Evolutionary conservation across 306 rosid species (phyloP).

Genomic region (Castanea sativa): DNA sequence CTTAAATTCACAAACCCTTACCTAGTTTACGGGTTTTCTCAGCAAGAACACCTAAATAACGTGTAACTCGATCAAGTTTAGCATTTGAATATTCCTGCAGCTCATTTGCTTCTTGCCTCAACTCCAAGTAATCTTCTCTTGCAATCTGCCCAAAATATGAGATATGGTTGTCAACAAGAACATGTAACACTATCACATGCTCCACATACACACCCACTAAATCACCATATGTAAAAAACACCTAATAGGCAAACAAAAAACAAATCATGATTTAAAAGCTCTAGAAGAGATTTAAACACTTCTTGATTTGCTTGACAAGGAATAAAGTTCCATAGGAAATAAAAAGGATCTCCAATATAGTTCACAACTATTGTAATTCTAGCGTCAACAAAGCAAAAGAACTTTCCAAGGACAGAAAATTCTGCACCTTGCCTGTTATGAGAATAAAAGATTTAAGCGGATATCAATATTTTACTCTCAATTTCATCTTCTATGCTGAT

Average conservation of each 20-base stretch:
- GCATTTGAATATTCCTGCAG: slow-evolving; percentile 92
- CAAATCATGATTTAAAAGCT: not conserved
- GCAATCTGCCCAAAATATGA: slow-evolving; percentile 68
- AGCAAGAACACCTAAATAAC: slow-evolving; percentile 94
- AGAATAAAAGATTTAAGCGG: not conserved
- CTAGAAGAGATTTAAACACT: not conserved
- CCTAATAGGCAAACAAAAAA: not conserved
- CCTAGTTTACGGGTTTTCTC: slow-evolving; percentile 80
- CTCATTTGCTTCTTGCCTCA: slow-evolving; percentile 92
- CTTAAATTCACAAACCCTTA: slow-evolving; percentile 27
- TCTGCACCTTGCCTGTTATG: not conserved
- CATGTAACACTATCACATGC: slow-evolving; percentile 1
- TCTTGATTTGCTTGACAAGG: not conserved
- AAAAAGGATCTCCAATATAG: not conserved
- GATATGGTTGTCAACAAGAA: slow-evolving; percentile 26
- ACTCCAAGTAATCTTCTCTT: slow-evolving; percentile 75
- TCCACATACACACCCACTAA: not conserved
- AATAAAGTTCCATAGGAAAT: not conserved
- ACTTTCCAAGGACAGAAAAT: not conserved
- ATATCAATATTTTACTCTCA: no score
- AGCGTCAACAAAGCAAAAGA: not conserved
- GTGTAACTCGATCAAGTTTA: slow-evolving; percentile 86
- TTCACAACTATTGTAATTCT: not conserved
- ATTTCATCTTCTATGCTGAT: no score
- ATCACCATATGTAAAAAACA: not conserved